Percentiles rank a stretch among this genome's conserved stretches.
Evolutionary conservation across 148 eudicot genomes (phyloP).

Genomic region (Euryodendron excelsum): DNA sequence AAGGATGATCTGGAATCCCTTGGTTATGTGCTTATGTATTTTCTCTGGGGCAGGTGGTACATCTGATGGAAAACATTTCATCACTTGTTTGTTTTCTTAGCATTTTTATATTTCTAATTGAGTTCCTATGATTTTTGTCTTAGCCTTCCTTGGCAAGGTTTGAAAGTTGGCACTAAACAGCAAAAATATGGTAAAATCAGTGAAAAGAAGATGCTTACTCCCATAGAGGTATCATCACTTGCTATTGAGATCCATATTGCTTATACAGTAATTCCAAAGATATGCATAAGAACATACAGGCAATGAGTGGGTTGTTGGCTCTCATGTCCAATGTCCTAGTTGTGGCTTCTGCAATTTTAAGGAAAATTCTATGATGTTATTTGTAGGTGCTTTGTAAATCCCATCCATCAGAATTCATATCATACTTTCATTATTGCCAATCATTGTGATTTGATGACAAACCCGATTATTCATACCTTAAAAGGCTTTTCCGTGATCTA

Average conservation of each 20-base stretch:
- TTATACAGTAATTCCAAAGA: too few relatives aligned
- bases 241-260: too few relatives aligned
- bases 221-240: neutral
- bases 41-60: neutral
- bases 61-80: neutral
- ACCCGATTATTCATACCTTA: slow-evolving; percentile 10
- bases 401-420: slow-evolving; percentile 10
- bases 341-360: too few relatives aligned
- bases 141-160: slow-evolving; percentile 11
- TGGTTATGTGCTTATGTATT: neutral
- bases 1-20: neutral
- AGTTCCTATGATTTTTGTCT: too few relatives aligned
- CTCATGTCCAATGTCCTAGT: neutral
- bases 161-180: slow-evolving; percentile 1
- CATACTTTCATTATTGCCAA: slow-evolving; percentile 15
- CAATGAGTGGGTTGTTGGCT: neutral
- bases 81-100: neutral
- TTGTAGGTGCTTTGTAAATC: too few relatives aligned
- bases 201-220: neutral
- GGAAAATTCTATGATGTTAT: too few relatives aligned
- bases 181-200: slow-evolving; percentile 4
- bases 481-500: slow-evolving; percentile 12
- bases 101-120: too few relatives aligned
- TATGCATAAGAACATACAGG: too few relatives aligned
- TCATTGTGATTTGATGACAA: slow-evolving; percentile 16